Evolutionary conservation across 1,284 basidiomycete genomes (phyloP).

Genomic region (Butyriboletus appendiculatus): DNA sequence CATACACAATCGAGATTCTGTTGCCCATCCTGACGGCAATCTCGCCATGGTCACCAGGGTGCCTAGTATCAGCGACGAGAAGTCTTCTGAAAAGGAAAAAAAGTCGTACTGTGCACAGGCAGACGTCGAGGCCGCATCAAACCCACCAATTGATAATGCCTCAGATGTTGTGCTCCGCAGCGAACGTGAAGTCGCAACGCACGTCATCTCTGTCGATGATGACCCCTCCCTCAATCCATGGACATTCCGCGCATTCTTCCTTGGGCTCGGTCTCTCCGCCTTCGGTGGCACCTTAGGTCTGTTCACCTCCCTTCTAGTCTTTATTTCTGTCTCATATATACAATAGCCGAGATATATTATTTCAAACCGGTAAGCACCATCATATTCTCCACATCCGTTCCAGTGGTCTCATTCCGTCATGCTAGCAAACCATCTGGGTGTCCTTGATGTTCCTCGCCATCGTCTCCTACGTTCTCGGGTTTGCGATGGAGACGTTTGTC

Average conservation of each 20-base stretch:
- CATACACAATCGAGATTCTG: constrained; percentile 6
- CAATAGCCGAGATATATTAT: constrained; percentile 55
- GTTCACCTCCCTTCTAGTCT: background rate
- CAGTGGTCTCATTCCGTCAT: background rate
- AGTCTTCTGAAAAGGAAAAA: constrained; percentile 23
- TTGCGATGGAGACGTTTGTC: constrained; percentile 44
- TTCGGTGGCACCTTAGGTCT: constrained; percentile 55
- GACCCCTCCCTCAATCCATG: constrained; percentile 56
- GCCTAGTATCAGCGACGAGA: constrained; percentile 31
- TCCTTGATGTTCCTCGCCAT: constrained; percentile 55
- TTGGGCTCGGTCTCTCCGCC: constrained; percentile 61
- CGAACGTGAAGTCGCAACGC: constrained; percentile 51
- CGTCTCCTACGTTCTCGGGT: constrained; percentile 43
- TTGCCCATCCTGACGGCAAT: background rate
- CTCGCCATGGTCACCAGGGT: constrained; percentile 14
- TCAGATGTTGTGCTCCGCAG: constrained; percentile 39
- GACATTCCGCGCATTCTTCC: constrained; percentile 58
- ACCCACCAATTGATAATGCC: constrained; percentile 14
- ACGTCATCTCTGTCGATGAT: constrained; percentile 55
- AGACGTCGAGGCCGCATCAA: constrained; percentile 36
- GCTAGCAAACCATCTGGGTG: constrained; percentile 48
- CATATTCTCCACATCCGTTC: no score
- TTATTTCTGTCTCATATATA: background rate
- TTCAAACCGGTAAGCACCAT: constrained; percentile 49
- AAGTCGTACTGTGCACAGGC: constrained; percentile 21